Percentiles rank a stretch among this genome's conserved stretches.
phyloP scores from a whole-genome alignment of 78 protist species.

The Cyanophora paradoxa region DNA sequence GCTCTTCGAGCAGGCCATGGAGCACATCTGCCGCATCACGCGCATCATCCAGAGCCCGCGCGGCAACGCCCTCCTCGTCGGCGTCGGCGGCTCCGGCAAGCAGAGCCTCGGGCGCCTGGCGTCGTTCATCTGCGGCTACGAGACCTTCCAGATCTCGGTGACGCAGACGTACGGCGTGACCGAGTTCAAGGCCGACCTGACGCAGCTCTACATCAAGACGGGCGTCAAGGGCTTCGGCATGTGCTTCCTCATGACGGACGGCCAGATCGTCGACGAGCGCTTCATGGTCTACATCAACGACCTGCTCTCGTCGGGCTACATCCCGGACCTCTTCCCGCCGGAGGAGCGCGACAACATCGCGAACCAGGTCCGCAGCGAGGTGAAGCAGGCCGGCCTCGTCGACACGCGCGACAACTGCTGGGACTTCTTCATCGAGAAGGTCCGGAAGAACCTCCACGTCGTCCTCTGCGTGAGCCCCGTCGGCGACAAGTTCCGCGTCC shows the following conservation, averaged over 20 bases:
- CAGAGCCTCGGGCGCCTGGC: constrained; percentile 61
- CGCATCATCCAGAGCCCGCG: constrained; percentile 46
- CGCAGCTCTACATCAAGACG: constrained; percentile 36
- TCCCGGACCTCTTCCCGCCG: constrained; percentile 56
- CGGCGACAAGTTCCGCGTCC: constrained; percentile 46
- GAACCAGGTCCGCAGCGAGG: constrained; percentile 37
- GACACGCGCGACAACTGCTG: constrained; percentile 59
- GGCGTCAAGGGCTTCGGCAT: constrained; percentile 32
- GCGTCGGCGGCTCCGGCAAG: constrained; percentile 77
- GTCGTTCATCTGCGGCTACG: constrained; percentile 36
- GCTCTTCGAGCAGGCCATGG: constrained; percentile 66
- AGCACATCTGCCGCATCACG: constrained; percentile 50
- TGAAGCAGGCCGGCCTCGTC: constrained; percentile 42
- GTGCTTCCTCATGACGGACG: constrained; percentile 61
- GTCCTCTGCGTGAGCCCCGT: constrained; percentile 74
- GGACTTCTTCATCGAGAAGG: constrained; percentile 51
- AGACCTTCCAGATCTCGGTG: constrained; percentile 54
- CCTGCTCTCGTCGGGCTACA: constrained; percentile 57
- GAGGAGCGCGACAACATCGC: constrained; percentile 56
- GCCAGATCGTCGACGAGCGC: constrained; percentile 57
- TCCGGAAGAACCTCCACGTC: constrained; percentile 49
- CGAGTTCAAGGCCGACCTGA: constrained; percentile 44
- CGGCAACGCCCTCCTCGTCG: constrained; percentile 65
- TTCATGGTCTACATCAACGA: constrained; percentile 71
- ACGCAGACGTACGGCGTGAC: constrained; percentile 49